These are phyloP conservation scores for Pleurotus djamor DNA, from an alignment of 768 basidiomycete species.

Conservation along the genomic window DNA sequence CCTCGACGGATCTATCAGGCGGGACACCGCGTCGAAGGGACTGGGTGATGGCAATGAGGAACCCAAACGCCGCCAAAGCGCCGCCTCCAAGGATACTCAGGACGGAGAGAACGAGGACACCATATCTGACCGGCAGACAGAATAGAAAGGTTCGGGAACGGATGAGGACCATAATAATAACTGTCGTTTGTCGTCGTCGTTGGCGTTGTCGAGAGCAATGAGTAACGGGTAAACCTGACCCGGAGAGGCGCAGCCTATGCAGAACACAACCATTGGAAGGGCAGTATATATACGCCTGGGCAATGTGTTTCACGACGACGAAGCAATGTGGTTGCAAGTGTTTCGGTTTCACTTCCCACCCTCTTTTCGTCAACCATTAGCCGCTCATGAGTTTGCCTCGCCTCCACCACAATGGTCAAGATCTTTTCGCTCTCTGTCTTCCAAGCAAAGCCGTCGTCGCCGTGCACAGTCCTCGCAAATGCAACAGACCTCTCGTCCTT, in stretches of 20 bases:
- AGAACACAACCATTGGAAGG: too few species aligned
- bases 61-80: constrained; percentile 41
- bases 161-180: constrained; percentile 40
- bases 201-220: not conserved
- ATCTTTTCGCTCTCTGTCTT: constrained; percentile 79
- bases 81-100: constrained; percentile 40
- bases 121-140: constrained; percentile 64
- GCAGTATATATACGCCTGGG: too few species aligned
- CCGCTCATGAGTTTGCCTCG: too few species aligned
- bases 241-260: constrained; percentile 7
- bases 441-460: constrained; percentile 60
- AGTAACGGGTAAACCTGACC: constrained; percentile 8
- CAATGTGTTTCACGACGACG: too few species aligned
- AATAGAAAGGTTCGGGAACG: constrained; percentile 60
- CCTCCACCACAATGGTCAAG: constrained; percentile 88
- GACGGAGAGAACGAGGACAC: constrained; percentile 45
- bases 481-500: constrained; percentile 86
- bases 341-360: not conserved
- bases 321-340: not conserved
- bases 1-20: constrained; percentile 32
- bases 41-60: constrained; percentile 40
- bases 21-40: constrained; percentile 23
- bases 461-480: constrained; percentile 61
- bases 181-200: not conserved
- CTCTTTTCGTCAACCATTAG: not conserved